These are phyloP conservation scores for Carex pumila DNA, from an alignment of 176 grass and related monocot species.

Conservation along the genomic window DNA sequence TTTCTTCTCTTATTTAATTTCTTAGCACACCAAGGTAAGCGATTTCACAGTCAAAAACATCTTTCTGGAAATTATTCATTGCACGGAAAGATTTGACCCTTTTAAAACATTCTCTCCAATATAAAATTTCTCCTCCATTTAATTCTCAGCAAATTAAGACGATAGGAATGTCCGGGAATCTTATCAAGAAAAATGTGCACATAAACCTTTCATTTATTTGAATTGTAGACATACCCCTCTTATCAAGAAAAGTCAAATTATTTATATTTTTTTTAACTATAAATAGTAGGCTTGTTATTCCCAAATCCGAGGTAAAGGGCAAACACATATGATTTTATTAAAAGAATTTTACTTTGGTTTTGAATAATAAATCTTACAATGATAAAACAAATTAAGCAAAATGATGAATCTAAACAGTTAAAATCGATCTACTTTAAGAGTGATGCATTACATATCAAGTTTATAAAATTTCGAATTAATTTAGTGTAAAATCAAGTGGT, in stretches of 20 bases:
- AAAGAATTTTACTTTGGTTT: neutral
- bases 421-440: too few species aligned
- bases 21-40: neutral
- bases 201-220: neutral
- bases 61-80: neutral
- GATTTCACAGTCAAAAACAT: neutral
- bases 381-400: neutral
- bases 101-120: slow-evolving; percentile 17
- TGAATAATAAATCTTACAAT: neutral
- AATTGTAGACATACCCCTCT: neutral
- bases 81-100: neutral
- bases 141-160: neutral
- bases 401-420: too few species aligned
- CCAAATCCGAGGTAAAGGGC: neutral
- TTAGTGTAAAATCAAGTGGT: too few species aligned
- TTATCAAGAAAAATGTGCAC: neutral
- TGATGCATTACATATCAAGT: too few species aligned
- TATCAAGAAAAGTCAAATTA: neutral
- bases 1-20: neutral
- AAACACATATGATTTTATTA: neutral
- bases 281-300: neutral
- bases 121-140: neutral
- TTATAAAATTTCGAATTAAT: too few species aligned
- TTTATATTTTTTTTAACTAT: neutral
- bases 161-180: neutral